Percentiles rank a stretch among this genome's conserved stretches.
Conservation (phyloP, 1,284 basidiomycete genomes). For the Xerocomus amazonicus region DNA sequence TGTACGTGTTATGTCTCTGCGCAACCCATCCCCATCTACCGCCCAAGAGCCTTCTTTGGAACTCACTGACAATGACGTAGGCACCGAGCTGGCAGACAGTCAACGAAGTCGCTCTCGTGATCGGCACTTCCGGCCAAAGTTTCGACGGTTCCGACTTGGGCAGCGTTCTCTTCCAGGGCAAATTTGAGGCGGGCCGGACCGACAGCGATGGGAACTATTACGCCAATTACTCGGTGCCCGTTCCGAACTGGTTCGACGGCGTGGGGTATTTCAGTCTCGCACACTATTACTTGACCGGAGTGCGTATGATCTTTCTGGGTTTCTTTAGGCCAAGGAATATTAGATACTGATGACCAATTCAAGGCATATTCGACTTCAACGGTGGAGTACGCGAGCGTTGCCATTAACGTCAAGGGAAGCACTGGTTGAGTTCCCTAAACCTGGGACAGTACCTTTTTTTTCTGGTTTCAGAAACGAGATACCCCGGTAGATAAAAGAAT, state of each 20-base stretch:
- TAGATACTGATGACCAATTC: background rate
- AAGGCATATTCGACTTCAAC: background rate
- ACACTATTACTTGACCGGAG: background rate
- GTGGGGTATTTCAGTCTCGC: background rate
- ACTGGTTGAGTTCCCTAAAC: background rate
- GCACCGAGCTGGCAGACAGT: background rate
- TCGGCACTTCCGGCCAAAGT: background rate
- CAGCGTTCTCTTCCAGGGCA: too few relatives aligned
- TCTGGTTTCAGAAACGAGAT: too few relatives aligned
- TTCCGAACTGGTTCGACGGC: background rate
- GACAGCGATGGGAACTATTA: background rate
- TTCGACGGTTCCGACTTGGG: background rate
- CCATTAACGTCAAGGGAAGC: background rate
- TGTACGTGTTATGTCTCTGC: background rate
- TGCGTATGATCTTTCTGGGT: background rate
- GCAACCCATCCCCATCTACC: too few relatives aligned
- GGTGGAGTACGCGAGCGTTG: background rate
- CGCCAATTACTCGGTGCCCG: background rate
- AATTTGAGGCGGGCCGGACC: background rate
- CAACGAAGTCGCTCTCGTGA: background rate
- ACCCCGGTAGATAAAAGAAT: too few relatives aligned
- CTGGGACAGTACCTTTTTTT: background rate
- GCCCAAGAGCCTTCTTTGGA: too few relatives aligned
- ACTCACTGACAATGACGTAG: slow-evolving; percentile 12
- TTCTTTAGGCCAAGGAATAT: background rate